Conservation (phyloP, 805 yeast genomes). For the Schwanniomyces occidentalis region DNA sequence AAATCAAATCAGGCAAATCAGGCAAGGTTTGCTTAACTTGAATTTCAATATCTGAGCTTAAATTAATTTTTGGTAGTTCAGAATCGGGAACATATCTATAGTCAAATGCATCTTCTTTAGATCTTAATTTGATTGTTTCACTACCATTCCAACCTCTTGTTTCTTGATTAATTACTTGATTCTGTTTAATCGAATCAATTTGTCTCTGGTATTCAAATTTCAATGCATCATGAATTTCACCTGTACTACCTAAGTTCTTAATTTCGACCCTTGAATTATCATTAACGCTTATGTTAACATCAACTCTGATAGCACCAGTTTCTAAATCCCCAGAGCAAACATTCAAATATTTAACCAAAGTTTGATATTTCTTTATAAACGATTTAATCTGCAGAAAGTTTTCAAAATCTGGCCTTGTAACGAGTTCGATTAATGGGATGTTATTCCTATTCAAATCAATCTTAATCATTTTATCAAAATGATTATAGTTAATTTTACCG, state of each 20-base stretch:
- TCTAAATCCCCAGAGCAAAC: constrained; percentile 91
- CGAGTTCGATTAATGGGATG: constrained; percentile 85
- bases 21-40: constrained; percentile 51
- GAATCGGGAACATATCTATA: constrained; percentile 95
- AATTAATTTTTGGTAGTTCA: constrained; percentile 64
- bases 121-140: constrained; percentile 64
- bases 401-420: constrained; percentile 84
- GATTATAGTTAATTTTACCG: constrained; percentile 68
- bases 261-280: constrained; percentile 78
- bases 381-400: constrained; percentile 66
- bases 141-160: constrained; percentile 93
- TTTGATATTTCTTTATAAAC: constrained; percentile 80
- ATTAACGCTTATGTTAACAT: constrained; percentile 85
- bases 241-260: constrained; percentile 82
- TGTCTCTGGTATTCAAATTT: constrained; percentile 76
- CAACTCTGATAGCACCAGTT: constrained; percentile 93
- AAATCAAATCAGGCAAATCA: constrained; percentile 58
- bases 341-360: constrained; percentile 62
- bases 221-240: constrained; percentile 77
- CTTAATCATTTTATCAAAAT: constrained; percentile 36
- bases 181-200: constrained; percentile 42
- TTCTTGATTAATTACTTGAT: constrained; percentile 44
- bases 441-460: constrained; percentile 85
- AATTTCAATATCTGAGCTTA: constrained; percentile 44
- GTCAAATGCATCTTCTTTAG: constrained; percentile 80